A percentile compares a stretch with the other conserved stretches of the same genome.
Evolutionary conservation across 371 early-diverging fungal species (phyloP).

Genomic region (Zychaea mexicana): DNA sequence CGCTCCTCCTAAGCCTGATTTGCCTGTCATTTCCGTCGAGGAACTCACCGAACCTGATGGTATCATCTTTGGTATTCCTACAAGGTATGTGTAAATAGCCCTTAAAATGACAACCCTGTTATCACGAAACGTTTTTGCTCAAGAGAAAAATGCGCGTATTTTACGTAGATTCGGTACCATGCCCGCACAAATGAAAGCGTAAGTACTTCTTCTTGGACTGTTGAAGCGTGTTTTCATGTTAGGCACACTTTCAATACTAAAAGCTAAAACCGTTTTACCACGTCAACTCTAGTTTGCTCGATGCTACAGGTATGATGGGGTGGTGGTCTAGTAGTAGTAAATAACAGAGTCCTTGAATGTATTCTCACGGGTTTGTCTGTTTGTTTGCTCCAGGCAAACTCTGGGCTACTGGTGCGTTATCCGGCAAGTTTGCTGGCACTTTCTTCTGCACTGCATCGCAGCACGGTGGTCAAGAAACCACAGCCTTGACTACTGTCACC

Average conservation of each 20-base stretch:
- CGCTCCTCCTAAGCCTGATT: slow-evolving; percentile 61
- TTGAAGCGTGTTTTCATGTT: background rate
- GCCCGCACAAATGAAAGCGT: slow-evolving; percentile 79
- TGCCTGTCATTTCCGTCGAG: slow-evolving; percentile 64
- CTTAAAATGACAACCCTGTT: background rate
- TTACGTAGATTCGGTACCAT: slow-evolving; percentile 51
- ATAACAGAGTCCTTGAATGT: background rate
- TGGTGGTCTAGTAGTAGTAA: too few species aligned
- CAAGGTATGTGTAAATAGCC: slow-evolving; percentile 27
- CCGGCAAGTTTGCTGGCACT: slow-evolving; percentile 65
- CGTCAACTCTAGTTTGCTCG: slow-evolving; percentile 34
- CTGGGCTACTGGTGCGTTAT: slow-evolving; percentile 69
- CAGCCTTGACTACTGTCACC: slow-evolving; percentile 69
- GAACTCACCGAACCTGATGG: slow-evolving; percentile 76
- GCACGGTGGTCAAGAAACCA: slow-evolving; percentile 81
- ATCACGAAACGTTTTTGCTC: background rate
- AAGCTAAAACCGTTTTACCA: too few species aligned
- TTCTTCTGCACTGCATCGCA: slow-evolving; percentile 72
- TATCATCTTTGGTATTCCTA: slow-evolving; percentile 79
- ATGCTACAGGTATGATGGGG: slow-evolving; percentile 34
- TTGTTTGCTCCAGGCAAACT: slow-evolving; percentile 61
- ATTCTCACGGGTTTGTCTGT: too few species aligned
- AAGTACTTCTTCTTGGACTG: background rate
- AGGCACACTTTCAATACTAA: too few species aligned
- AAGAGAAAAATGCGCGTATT: background rate